These are phyloP conservation scores for Colletotrichum plurivorum DNA, from an alignment of 2,329 filamentous ascomycete genomes.

Conservation along the genomic window DNA sequence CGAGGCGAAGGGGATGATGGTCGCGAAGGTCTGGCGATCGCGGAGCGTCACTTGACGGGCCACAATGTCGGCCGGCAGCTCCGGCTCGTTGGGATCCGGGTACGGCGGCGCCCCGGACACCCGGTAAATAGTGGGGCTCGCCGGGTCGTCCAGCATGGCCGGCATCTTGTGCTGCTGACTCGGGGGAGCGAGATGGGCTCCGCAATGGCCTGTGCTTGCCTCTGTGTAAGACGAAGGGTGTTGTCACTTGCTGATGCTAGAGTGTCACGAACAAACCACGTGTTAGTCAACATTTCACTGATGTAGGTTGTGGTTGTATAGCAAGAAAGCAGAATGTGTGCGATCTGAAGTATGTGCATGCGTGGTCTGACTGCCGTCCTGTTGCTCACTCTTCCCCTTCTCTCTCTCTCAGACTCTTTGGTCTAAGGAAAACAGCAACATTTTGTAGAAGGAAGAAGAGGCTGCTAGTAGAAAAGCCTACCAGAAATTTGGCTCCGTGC, in stretches of 20 bases:
- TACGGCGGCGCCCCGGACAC: conserved; percentile 77
- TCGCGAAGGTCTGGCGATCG: conserved; percentile 87
- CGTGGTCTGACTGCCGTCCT: not conserved
- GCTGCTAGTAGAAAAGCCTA: conserved; percentile 35
- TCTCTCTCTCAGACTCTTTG: not conserved
- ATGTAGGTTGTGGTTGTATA: conserved; percentile 5
- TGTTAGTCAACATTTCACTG: conserved; percentile 38
- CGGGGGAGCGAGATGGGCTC: conserved; percentile 9
- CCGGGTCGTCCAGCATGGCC: conserved; percentile 84
- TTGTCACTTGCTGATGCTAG: conserved; percentile 7
- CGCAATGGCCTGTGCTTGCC: conserved; percentile 18
- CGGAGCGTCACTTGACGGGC: conserved; percentile 86
- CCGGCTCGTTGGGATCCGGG: conserved; percentile 72
- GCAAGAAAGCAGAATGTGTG: conserved; percentile 15
- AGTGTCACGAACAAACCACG: conserved; percentile 14
- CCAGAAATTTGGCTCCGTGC: conserved; percentile 17
- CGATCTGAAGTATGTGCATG: not conserved
- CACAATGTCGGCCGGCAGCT: conserved; percentile 77
- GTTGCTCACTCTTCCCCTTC: not conserved
- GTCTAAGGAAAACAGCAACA: conserved; percentile 1
- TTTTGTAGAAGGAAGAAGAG: conserved; percentile 32
- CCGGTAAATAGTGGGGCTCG: conserved; percentile 78
- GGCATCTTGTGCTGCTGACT: conserved; percentile 69
- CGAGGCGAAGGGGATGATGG: conserved; percentile 86
- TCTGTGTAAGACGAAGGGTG: not conserved